These are phyloP conservation scores for Teunomyces barrocoloradensis DNA, from an alignment of 805 yeast species.

Conservation along the genomic window DNA sequence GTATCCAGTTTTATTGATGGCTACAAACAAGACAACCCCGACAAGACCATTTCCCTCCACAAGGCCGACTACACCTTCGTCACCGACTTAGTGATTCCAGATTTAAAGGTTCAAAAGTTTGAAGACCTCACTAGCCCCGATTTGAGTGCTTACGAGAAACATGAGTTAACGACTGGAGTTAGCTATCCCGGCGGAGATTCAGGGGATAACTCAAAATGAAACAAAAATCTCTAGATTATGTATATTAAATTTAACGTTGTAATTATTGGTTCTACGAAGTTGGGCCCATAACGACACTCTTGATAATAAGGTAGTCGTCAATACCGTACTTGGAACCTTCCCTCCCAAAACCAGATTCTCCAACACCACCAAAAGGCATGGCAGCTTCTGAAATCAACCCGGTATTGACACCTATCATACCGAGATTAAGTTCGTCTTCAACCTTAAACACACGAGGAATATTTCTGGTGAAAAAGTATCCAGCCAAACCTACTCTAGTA, in stretches of 20 bases:
- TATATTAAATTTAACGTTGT: neutral
- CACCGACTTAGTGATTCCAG: conserved; percentile 9
- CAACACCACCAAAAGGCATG: conserved; percentile 76
- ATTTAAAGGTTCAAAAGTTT: conserved; percentile 16
- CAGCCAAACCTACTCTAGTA: conserved; percentile 73
- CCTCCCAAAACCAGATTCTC: conserved; percentile 77
- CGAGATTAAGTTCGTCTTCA: conserved; percentile 67
- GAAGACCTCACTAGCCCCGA: conserved; percentile 25
- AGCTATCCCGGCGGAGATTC: neutral
- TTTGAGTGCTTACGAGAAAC: conserved; percentile 12
- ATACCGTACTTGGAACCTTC: conserved; percentile 76
- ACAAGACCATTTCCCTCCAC: conserved; percentile 15
- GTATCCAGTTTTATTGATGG: conserved; percentile 14
- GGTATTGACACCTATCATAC: conserved; percentile 81
- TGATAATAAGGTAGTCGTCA: conserved; percentile 67
- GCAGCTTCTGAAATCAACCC: conserved; percentile 68
- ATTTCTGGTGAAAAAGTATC: conserved; percentile 65
- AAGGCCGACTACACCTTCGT: conserved; percentile 10
- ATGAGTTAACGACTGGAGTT: neutral
- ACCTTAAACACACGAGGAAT: conserved; percentile 54
- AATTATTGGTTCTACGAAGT: neutral
- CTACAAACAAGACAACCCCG: conserved; percentile 15
- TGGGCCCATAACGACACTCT: conserved; percentile 56
- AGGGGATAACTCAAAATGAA: neutral
- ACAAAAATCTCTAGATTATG: neutral